Percentiles rank a stretch among this genome's conserved stretches.
Evolutionary conservation across 495 filamentous ascomycete species (phyloP).

Genomic region (Penicillium parvum): DNA sequence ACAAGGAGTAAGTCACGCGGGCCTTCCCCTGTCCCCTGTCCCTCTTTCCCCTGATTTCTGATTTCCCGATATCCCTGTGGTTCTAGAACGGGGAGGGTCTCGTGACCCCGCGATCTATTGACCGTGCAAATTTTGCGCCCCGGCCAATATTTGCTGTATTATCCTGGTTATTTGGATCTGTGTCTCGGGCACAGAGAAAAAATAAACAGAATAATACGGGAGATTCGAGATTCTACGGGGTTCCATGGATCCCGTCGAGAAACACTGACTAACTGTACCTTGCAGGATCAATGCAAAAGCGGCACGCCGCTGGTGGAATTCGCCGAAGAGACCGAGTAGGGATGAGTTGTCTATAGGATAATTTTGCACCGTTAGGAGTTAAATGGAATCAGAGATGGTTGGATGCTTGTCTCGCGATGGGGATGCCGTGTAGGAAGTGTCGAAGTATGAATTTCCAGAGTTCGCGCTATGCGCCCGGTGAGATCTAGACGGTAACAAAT

Average conservation of each 20-base stretch:
- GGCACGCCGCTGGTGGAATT: constrained; percentile 56
- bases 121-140: no score
- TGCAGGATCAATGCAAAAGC: constrained; percentile 55
- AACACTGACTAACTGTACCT: constrained; percentile 24
- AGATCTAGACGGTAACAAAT: no score
- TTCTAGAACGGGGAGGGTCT: constrained; percentile 3
- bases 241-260: background rate
- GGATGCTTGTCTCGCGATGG: background rate
- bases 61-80: background rate
- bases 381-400: background rate
- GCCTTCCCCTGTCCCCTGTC: background rate
- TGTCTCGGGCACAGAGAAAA: background rate
- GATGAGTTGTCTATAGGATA: no score
- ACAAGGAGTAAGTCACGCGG: constrained; percentile 66
- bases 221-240: no score
- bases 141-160: no score
- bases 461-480: background rate
- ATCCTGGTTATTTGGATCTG: background rate
- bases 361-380: background rate
- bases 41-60: constrained; percentile 1
- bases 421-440: background rate
- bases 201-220: background rate
- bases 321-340: constrained; percentile 19
- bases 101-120: background rate
- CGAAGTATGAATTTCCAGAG: background rate